These are phyloP conservation scores for Erigeron canadensis DNA, from an alignment of 129 eudicot species.

Conservation along the genomic window DNA sequence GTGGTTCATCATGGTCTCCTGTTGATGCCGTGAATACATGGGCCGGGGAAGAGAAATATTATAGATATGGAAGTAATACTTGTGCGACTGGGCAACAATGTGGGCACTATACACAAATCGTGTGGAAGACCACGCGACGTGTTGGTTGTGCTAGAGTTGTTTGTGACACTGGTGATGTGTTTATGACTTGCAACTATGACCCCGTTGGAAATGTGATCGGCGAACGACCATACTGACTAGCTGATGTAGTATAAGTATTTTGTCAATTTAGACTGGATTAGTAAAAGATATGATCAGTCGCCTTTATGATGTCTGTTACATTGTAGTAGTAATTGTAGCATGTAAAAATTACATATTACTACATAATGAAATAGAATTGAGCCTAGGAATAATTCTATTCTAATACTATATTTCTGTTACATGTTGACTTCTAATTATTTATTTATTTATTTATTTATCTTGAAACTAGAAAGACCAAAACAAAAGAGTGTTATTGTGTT, in stretches of 20 bases:
- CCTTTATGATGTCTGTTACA: not conserved
- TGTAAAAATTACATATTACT: no score
- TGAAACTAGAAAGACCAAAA: no score
- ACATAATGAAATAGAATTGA: no score
- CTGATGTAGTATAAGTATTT: not conserved
- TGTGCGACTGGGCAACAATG: slow-evolving; percentile 64
- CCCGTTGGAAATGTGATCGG: slow-evolving; percentile 72
- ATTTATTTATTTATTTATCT: no score
- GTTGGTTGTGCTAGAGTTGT: slow-evolving; percentile 84
- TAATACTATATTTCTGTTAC: no score
- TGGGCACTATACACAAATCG: slow-evolving; percentile 88
- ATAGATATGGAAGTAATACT: slow-evolving; percentile 41
- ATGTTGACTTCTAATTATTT: no score
- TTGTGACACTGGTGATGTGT: slow-evolving; percentile 79
- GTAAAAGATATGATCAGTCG: not conserved
- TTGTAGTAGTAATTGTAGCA: no score
- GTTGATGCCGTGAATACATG: slow-evolving; percentile 65
- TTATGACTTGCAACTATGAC: slow-evolving; percentile 87
- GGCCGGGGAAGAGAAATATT: slow-evolving; percentile 73
- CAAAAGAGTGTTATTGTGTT: no score
- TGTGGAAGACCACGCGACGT: slow-evolving; percentile 62
- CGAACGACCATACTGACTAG: slow-evolving; percentile 60
- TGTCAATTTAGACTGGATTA: not conserved
- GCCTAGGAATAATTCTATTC: no score
- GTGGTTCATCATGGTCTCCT: slow-evolving; percentile 68